Percentiles rank a stretch among this genome's conserved stretches.
These are phyloP conservation scores for Trichoderma citrinoviride DNA, from an alignment of 2,329 filamentous ascomycete species.

Conservation along the genomic window DNA sequence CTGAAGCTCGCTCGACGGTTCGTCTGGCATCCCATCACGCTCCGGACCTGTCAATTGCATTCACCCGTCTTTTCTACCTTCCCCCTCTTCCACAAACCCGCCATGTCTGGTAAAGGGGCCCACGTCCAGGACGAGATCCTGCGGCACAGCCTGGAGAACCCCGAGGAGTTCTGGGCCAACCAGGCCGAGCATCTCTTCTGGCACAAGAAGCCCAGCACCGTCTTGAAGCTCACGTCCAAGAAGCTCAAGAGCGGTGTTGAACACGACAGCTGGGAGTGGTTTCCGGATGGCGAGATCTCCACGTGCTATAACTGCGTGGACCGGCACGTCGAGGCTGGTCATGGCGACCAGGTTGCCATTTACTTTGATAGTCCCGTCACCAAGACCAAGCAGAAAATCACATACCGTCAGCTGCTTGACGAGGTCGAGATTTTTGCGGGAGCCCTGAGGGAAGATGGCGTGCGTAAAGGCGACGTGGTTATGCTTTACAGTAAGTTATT, in stretches of 20 bases:
- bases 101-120: slow-evolving; percentile 24
- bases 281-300: slow-evolving; percentile 81
- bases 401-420: slow-evolving; percentile 70
- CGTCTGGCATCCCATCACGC: too few relatives aligned
- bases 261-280: slow-evolving; percentile 86
- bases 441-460: slow-evolving; percentile 76
- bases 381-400: slow-evolving; percentile 65
- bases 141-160: slow-evolving; percentile 61
- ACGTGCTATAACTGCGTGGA: slow-evolving; percentile 92
- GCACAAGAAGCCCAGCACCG: slow-evolving; percentile 69
- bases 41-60: too few relatives aligned
- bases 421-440: slow-evolving; percentile 82
- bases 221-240: slow-evolving; percentile 61
- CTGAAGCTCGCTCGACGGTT: too few relatives aligned
- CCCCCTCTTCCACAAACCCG: not conserved
- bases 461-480: slow-evolving; percentile 80
- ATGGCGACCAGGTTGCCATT: slow-evolving; percentile 71
- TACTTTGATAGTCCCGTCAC: slow-evolving; percentile 88
- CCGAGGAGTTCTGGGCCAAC: slow-evolving; percentile 69
- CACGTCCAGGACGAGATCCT: slow-evolving; percentile 52
- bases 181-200: slow-evolving; percentile 76
- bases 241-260: slow-evolving; percentile 58
- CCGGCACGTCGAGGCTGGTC: slow-evolving; percentile 78
- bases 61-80: not conserved
- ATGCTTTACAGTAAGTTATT: slow-evolving; percentile 73